Base-by-base conservation (phyloP, 345 rosid species). In the Passiflora organensis region DNA sequence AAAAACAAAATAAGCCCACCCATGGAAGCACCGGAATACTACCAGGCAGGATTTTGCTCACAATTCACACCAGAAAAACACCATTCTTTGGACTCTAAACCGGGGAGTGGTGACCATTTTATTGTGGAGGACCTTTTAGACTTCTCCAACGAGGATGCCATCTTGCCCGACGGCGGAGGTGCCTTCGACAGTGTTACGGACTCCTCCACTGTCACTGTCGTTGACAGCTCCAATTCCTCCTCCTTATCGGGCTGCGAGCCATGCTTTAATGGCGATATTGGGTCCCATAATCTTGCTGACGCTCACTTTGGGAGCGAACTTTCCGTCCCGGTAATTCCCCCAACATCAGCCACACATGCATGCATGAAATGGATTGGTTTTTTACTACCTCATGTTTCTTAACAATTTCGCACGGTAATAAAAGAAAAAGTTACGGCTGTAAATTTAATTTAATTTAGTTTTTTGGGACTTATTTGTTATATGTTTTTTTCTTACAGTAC, bases 81-180 rank as follows among this genome's bases (percentile, higher is more conserved):
- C 45, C 81, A 59, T 45, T 58, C 74, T 19, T 45, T 53, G 11
- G 77, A 74, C 39, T 53, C 74, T 36, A 78, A 32, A 9, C 24
- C 68, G 56, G 44, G 58, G 10, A 34, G 55, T 8, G 67, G 68
- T 3, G 91, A 91, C 56, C 90, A 86, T 57, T 93, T 93, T 76
- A 71, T 72, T 6, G 96, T 93, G 2, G 99, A 93, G 63, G 99
- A 93, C 62, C 89, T 93, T 10, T 56, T 91, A 15, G 91, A 93
- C 68, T 88, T 88, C 72, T 81, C 96, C 60, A 81, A 86, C 66
- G 89, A 83, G 13, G 91, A 84, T 42, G 76, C 76, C 67, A 77
- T 67, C 17, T 59, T 71, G 13, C 71, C 65, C 19, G 85, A 77
- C 18, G 68, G n/a, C n/a, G 82, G 60, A 28, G 46, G 59, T 49